Evolutionary conservation across 805 yeast species (phyloP).

Genomic region (Lipomyces japonicus): DNA sequence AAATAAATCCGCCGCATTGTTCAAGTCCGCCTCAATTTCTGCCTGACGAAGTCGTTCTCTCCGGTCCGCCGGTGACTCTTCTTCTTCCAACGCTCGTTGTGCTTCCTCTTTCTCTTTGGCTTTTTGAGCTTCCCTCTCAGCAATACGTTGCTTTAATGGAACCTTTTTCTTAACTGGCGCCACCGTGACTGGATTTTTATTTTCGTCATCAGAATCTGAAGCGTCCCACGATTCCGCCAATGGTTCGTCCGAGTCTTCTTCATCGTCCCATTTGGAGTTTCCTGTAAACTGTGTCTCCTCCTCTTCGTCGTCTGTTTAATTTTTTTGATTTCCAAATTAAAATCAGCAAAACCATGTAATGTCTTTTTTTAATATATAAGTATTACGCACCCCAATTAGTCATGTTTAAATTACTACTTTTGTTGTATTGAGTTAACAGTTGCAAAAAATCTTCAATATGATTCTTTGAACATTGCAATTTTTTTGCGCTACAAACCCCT

Average conservation of each 20-base stretch:
- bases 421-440: too few relatives aligned
- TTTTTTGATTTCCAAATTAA: too few relatives aligned
- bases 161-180: conserved; percentile 44
- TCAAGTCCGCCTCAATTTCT: conserved; percentile 79
- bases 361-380: too few relatives aligned
- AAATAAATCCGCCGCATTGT: conserved; percentile 88
- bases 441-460: too few relatives aligned
- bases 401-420: too few relatives aligned
- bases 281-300: conserved; percentile 63
- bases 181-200: conserved; percentile 39
- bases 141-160: conserved; percentile 42
- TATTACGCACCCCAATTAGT: too few relatives aligned
- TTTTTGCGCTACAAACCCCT: too few relatives aligned
- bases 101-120: conserved; percentile 45
- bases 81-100: conserved; percentile 28
- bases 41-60: conserved; percentile 72
- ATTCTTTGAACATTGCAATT: too few relatives aligned
- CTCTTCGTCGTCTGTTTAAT: too few relatives aligned
- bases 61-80: conserved; percentile 63
- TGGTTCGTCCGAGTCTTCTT: conserved; percentile 70
- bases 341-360: too few relatives aligned
- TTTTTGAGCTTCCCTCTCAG: conserved; percentile 42
- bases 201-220: conserved; percentile 67
- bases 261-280: conserved; percentile 79
- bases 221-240: conserved; percentile 83